Conservation (phyloP, 2,329 filamentous ascomycete genomes). For the Xylariaceae sp. region DNA sequence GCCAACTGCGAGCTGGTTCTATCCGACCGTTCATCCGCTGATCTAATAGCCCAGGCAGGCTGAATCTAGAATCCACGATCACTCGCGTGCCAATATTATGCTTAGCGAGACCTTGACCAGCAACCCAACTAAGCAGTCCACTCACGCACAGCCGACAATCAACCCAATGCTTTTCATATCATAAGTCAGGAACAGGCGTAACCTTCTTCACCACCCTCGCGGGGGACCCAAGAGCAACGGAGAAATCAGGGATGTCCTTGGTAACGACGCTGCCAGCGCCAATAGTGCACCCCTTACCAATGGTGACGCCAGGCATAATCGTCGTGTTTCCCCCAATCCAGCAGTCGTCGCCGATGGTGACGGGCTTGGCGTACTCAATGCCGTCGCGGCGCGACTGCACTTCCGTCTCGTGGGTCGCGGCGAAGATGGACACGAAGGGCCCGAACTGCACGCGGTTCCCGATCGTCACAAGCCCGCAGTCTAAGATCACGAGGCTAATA, state of each 20-base stretch:
- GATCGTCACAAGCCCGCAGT: slow-evolving; percentile 67
- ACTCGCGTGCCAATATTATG: not conserved
- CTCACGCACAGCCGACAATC: not conserved
- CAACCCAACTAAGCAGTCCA: not conserved
- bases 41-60: not conserved
- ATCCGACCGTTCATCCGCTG: not conserved
- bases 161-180: not conserved
- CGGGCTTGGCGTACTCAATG: slow-evolving; percentile 44
- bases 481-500: slow-evolving; percentile 57
- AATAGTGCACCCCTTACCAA: slow-evolving; percentile 49
- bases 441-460: slow-evolving; percentile 69
- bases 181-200: slow-evolving; percentile 32
- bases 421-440: slow-evolving; percentile 66
- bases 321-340: slow-evolving; percentile 51
- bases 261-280: slow-evolving; percentile 50
- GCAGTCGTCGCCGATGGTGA: slow-evolving; percentile 50
- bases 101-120: not conserved
- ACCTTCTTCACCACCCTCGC: slow-evolving; percentile 48
- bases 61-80: not conserved
- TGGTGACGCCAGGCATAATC: slow-evolving; percentile 50
- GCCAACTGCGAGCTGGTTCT: not conserved
- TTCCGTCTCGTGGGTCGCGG: slow-evolving; percentile 68
- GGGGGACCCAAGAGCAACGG: slow-evolving; percentile 46
- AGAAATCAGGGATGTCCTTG: slow-evolving; percentile 45
- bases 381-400: slow-evolving; percentile 45